phyloP scores from a whole-genome alignment of 1,139 yeast genomes.

The Geotrichum klebahnii region DNA sequence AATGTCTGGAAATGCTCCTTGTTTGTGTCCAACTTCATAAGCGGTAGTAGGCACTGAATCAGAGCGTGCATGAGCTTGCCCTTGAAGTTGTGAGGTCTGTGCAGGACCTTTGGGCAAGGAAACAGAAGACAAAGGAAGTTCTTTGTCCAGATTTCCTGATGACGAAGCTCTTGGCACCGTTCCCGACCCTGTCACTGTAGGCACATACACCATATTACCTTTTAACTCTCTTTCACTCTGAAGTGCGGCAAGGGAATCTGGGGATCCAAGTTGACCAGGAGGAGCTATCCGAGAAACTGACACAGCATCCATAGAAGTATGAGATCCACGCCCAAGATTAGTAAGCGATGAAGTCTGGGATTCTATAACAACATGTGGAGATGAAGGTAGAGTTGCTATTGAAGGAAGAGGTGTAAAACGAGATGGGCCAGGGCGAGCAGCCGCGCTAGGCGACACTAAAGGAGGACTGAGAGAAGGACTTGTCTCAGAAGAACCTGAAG shows the following conservation, averaged over 20 bases:
- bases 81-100: too few species aligned
- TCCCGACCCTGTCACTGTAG: neutral
- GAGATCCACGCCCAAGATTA: neutral
- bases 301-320: neutral
- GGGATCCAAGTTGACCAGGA: neutral
- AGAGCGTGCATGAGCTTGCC: neutral
- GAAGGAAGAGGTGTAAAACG: slow-evolving; percentile 12
- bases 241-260: slow-evolving; percentile 7
- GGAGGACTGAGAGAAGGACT: slow-evolving; percentile 1
- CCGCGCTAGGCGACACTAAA: slow-evolving; percentile 1
- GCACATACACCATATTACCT: neutral
- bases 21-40: neutral
- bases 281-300: neutral
- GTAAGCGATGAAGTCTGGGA: slow-evolving; percentile 11
- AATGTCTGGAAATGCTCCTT: too few species aligned
- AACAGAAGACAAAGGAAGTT: slow-evolving; percentile 14
- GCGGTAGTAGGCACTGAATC: neutral
- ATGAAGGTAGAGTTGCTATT: neutral
- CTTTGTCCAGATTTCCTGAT: slow-evolving; percentile 14
- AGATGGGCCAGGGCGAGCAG: slow-evolving; percentile 16
- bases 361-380: slow-evolving; percentile 4
- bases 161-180: neutral
- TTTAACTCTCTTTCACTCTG: too few species aligned
- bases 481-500: slow-evolving; percentile 19
- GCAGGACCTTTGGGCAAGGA: slow-evolving; percentile 7